Base-by-base conservation (phyloP, 768 basidiomycete species). In the Gloeostereum incarnatum region DNA sequence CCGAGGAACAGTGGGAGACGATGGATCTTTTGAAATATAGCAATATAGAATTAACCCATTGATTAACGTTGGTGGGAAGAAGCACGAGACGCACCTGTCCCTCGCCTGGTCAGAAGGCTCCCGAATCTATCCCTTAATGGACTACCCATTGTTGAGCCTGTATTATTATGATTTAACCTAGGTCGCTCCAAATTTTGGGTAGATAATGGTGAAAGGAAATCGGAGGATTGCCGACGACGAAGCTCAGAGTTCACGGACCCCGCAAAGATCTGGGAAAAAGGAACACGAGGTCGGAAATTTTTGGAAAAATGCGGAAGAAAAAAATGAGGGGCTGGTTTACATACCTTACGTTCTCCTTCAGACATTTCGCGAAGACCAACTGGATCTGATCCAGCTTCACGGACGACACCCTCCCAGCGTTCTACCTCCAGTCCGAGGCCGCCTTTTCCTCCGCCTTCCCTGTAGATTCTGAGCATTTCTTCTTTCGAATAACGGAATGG, bases 401-500 rank as follows among this genome's bases (percentile, higher is more conserved):
- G 78, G 18, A 90, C 85, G 47, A 93, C 80, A 40, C 89, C 89
- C 42, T 90, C 84, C 82, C 85, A 89, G 45, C 82, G 70, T 59
- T 90, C 89, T 10, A 91, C 87, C 59, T 91, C 89, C 29, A 89
- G 63, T 31, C 82, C 85, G 23, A 92, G 69, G 31, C 78, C 78
- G 45, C 78, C 73, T 49, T 70, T 78, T 26, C 81, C 78, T 18
- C 75, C 76, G 37, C 82, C 81, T 45, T 89, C 87, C 56, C 71
- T 81, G 57, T 85, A 91, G 44, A 92, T 81, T 61, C 74, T 68
- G 38, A 91, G 69, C 63, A 92, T 66, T 37, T 89, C 86, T 49
- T 89, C 86, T 60, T 81, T 89, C 4, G 84, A 76, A 61, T 90
- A 92, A 51, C 80, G 71, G 65, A 90, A 88, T n/a, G 87, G 87